Percentiles rank a stretch among this genome's conserved stretches.
phyloP scores from a whole-genome alignment of 371 early-diverging fungal species.

The Mortierella sp. region DNA sequence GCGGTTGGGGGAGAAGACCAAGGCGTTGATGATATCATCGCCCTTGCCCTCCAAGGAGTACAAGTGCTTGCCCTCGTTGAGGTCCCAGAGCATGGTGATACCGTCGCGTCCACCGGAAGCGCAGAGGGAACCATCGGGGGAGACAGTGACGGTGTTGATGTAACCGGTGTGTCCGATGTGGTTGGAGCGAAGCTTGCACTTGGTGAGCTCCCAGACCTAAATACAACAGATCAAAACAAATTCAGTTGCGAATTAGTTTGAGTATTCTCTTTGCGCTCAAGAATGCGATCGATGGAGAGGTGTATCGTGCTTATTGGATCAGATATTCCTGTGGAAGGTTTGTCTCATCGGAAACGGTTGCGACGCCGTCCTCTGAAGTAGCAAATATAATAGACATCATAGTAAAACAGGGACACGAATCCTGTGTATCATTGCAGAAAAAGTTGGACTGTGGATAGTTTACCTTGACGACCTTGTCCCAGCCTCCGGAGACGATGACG shows the following conservation, averaged over 20 bases:
- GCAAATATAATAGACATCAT: slow-evolving; percentile 61
- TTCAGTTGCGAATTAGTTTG: not conserved
- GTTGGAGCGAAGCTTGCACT: slow-evolving; percentile 98
- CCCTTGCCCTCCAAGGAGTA: slow-evolving; percentile 96
- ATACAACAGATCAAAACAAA: not conserved
- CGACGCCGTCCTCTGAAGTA: slow-evolving; percentile 71
- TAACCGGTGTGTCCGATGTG: slow-evolving; percentile 98
- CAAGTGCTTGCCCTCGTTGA: slow-evolving; percentile 99
- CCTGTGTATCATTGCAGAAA: no score
- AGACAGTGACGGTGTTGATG: slow-evolving; percentile 98
- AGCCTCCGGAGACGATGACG: slow-evolving; percentile 97
- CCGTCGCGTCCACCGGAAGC: slow-evolving; percentile 99
- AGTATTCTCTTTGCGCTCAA: no score
- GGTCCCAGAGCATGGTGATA: slow-evolving; percentile 99
- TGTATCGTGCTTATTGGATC: slow-evolving; percentile 26
- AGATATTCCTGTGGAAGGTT: slow-evolving; percentile 56
- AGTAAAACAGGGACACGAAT: slow-evolving; percentile 15
- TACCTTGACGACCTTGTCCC: slow-evolving; percentile 99
- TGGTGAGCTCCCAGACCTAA: slow-evolving; percentile 98
- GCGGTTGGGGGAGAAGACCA: slow-evolving; percentile 99
- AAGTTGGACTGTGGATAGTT: not conserved
- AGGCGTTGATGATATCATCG: slow-evolving; percentile 91
- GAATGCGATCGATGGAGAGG: not conserved
- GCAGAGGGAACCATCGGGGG: slow-evolving; percentile 99
- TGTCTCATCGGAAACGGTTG: slow-evolving; percentile 67